Conservation (phyloP, 2,329 filamentous ascomycete genomes). For the Knufia petricola region DNA sequence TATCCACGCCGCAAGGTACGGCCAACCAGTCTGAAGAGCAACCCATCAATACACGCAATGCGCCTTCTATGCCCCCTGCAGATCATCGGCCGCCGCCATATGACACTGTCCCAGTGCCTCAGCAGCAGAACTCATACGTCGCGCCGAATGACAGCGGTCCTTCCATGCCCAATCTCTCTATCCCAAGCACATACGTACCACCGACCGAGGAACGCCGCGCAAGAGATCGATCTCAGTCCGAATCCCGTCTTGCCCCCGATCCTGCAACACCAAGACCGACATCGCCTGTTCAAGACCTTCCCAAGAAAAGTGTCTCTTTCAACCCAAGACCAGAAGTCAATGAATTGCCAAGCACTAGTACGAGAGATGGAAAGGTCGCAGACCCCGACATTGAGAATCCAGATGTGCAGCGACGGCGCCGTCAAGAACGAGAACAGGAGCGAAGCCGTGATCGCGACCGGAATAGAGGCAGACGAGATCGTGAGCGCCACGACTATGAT, state of each 20-base stretch:
- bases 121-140: background rate
- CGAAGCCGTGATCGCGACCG: constrained; percentile 30
- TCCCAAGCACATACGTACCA: constrained; percentile 8
- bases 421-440: constrained; percentile 31
- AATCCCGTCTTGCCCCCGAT: constrained; percentile 13
- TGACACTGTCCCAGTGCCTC: background rate
- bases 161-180: constrained; percentile 6
- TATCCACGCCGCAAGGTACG: background rate
- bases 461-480: constrained; percentile 16
- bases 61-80: constrained; percentile 5
- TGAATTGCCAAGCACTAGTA: background rate
- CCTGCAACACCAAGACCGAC: constrained; percentile 4
- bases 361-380: constrained; percentile 2
- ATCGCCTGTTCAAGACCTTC: constrained; percentile 12
- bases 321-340: constrained; percentile 17
- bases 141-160: background rate
- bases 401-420: constrained; percentile 12
- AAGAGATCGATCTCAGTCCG: background rate
- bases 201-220: constrained; percentile 7
- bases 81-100: constrained; percentile 4
- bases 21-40: constrained; percentile 2
- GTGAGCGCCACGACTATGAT: constrained; percentile 7
- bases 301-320: constrained; percentile 21
- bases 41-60: background rate
- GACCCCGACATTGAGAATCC: constrained; percentile 14